phyloP scores from a whole-genome alignment of 352 stramenopile species.

The Aphanomyces astaci region DNA sequence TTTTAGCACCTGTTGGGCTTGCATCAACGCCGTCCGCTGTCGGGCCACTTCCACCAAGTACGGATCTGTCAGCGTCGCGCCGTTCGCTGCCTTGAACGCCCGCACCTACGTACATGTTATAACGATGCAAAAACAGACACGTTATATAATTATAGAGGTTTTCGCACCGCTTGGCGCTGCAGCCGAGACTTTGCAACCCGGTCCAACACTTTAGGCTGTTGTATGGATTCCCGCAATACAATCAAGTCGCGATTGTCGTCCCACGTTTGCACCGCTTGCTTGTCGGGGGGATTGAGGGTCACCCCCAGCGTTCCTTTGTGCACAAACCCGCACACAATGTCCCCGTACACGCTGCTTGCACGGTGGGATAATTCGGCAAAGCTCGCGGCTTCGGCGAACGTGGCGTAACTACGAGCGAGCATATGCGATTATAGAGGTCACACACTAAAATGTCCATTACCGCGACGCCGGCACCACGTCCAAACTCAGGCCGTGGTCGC shows the following conservation, averaged over 20 bases:
- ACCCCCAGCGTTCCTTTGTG: not conserved
- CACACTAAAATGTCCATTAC: not conserved
- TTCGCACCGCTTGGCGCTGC: not conserved
- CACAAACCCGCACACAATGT: not conserved
- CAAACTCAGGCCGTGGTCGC: not conserved
- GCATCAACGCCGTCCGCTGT: not conserved
- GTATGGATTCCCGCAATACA: not conserved
- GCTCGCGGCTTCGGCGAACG: not conserved
- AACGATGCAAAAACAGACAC: too few species aligned
- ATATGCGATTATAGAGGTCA: not conserved
- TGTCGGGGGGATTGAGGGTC: not conserved
- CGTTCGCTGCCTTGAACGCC: not conserved
- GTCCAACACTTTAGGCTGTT: not conserved
- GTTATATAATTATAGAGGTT: too few species aligned
- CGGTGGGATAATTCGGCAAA: slow-evolving; percentile 1
- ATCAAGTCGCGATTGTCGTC: not conserved
- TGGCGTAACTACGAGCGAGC: not conserved
- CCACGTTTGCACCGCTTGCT: not conserved
- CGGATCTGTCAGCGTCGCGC: not conserved
- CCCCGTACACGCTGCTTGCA: not conserved
- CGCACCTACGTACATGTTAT: not conserved
- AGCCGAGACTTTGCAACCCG: not conserved
- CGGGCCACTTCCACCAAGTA: not conserved
- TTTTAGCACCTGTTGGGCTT: too few species aligned
- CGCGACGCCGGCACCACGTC: slow-evolving; percentile 12